Conservation (phyloP, 2,329 filamentous ascomycete genomes). For the Aspergillus spinulosporus region DNA sequence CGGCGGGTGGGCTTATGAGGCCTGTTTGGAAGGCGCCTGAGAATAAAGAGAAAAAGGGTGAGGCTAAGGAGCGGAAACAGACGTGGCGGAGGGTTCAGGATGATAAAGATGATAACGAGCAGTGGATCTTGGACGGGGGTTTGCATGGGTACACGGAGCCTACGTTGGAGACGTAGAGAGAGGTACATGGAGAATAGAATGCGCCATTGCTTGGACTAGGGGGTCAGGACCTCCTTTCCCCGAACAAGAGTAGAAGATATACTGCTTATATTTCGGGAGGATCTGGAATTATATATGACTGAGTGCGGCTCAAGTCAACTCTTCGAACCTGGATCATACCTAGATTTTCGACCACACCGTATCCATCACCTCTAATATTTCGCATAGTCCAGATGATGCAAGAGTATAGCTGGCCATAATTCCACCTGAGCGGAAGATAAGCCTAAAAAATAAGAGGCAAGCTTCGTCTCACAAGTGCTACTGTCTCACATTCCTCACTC, state of each 20-base stretch:
- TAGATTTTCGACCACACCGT: background rate
- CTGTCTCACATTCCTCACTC: background rate
- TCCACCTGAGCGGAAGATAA: background rate
- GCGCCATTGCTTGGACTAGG: too few species aligned
- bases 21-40: constrained; percentile 47
- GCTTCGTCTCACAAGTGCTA: background rate
- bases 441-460: background rate
- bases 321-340: background rate
- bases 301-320: background rate
- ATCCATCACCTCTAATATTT: too few species aligned
- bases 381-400: background rate
- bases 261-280: too few species aligned
- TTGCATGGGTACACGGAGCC: constrained; percentile 36
- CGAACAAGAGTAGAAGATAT: too few species aligned
- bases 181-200: background rate
- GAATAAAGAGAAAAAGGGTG: constrained; percentile 22
- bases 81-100: constrained; percentile 51
- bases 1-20: constrained; percentile 45
- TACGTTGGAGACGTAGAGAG: background rate
- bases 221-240: too few species aligned
- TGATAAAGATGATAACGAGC: constrained; percentile 50
- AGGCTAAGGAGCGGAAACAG: constrained; percentile 37
- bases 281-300: too few species aligned
- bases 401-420: background rate
- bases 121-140: constrained; percentile 50